A percentile compares a stretch with the other conserved stretches of the same genome.
Conservation (phyloP, 257 asterid genomes). For the Penstemon davidsonii region DNA sequence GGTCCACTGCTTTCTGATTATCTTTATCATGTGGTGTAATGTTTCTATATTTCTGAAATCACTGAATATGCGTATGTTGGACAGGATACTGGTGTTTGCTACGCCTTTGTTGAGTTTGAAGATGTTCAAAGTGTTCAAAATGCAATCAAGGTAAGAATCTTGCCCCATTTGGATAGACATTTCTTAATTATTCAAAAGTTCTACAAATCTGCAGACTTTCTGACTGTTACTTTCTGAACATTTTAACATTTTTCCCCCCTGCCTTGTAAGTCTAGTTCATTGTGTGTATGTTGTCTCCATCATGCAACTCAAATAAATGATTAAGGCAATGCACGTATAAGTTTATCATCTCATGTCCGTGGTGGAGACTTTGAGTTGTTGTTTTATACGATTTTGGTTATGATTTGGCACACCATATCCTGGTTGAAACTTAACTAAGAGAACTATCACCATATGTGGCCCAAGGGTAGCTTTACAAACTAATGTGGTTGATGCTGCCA, state of each 20-base stretch:
- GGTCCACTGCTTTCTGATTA: conserved; percentile 39
- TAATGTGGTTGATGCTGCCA: background rate
- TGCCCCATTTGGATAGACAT: background rate
- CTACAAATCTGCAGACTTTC: background rate
- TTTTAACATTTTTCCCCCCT: background rate
- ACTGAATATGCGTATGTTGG: conserved; percentile 33
- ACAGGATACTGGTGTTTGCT: conserved; percentile 81
- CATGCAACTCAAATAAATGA: conserved; percentile 11
- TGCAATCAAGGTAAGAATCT: conserved; percentile 63
- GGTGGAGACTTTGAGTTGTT: background rate
- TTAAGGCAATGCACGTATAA: background rate
- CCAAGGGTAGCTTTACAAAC: background rate
- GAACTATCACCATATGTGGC: background rate
- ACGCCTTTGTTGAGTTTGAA: conserved; percentile 88
- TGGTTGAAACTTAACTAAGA: background rate
- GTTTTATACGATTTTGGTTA: background rate
- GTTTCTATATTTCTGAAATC: conserved; percentile 17
- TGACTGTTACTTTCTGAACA: too few species aligned
- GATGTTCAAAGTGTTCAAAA: conserved; percentile 68
- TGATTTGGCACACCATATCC: background rate
- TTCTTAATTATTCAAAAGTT: background rate
- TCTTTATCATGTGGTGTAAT: conserved; percentile 15
- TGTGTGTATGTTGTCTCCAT: conserved; percentile 2
- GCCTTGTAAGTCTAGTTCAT: conserved; percentile 14
- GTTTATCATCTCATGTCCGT: background rate